phyloP scores from a whole-genome alignment of 2,329 filamentous ascomycete genomes.

The Neospermospora avenae region DNA sequence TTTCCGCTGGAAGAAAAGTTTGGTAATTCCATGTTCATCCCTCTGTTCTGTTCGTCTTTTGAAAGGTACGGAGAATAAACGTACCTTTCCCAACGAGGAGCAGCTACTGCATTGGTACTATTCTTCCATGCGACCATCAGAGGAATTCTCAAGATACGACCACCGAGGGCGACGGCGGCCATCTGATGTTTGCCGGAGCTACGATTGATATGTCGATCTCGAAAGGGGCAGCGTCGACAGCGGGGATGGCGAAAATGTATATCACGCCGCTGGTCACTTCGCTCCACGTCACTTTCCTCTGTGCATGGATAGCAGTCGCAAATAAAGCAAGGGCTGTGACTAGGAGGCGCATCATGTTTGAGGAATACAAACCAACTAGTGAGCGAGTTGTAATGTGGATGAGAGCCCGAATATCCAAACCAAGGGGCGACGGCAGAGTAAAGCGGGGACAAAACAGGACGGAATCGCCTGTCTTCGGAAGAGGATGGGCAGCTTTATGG shows the following conservation, averaged over 20 bases:
- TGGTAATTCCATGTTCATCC: too few relatives aligned
- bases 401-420: too few relatives aligned
- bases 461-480: too few relatives aligned
- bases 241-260: constrained; percentile 12
- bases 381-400: too few relatives aligned
- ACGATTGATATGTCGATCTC: constrained; percentile 11
- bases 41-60: background rate
- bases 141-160: constrained; percentile 15
- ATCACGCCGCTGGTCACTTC: constrained; percentile 9
- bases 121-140: constrained; percentile 13
- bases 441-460: too few relatives aligned
- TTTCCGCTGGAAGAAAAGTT: constrained; percentile 7
- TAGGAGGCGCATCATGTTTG: constrained; percentile 7
- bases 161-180: constrained; percentile 16
- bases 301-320: background rate
- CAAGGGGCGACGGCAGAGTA: too few relatives aligned
- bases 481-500: too few relatives aligned
- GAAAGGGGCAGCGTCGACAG: constrained; percentile 11
- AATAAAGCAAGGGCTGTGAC: constrained; percentile 7
- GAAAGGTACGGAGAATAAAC: background rate
- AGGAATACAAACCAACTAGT: too few relatives aligned
- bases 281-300: constrained; percentile 2
- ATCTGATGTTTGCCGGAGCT: constrained; percentile 8
- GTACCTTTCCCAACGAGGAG: constrained; percentile 15
- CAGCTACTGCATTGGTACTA: constrained; percentile 9